phyloP scores from a whole-genome alignment of 805 yeast species.

The Kluyveromyces aestuarii region DNA sequence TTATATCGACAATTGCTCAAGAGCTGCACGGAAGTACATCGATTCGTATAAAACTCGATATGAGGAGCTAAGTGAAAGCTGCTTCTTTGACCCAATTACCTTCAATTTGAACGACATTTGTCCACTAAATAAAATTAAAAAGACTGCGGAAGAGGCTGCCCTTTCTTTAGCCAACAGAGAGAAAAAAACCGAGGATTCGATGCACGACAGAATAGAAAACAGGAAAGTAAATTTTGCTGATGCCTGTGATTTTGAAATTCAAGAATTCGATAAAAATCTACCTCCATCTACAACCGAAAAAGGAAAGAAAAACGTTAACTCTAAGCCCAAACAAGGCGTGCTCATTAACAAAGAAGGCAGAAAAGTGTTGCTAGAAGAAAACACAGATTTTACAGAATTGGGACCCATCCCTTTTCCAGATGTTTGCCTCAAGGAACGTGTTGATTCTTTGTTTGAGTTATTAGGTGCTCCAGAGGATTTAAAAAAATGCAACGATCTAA shows the following conservation, averaged over 20 bases:
- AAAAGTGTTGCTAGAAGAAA: not conserved
- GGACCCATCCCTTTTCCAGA: slow-evolving; percentile 2
- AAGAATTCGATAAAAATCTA: not conserved
- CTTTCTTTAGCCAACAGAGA: not conserved
- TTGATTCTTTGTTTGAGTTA: not conserved
- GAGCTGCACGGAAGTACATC: not conserved
- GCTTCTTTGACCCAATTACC: not conserved
- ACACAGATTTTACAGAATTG: not conserved
- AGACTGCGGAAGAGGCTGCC: not conserved
- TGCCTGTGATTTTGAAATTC: not conserved
- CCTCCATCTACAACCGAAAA: not conserved
- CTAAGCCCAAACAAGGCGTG: not conserved
- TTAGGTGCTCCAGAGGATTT: slow-evolving; percentile 1
- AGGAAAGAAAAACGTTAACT: not conserved
- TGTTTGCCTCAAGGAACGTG: not conserved
- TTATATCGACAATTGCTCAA: not conserved
- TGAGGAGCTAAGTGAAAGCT: not conserved
- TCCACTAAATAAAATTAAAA: not conserved
- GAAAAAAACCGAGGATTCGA: not conserved
- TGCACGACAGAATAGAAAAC: not conserved
- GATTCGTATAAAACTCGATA: not conserved
- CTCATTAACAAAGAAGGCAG: not conserved
- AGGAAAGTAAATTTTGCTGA: not conserved
- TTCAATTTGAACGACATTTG: not conserved
- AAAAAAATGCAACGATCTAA: not conserved